These are phyloP conservation scores for Thelonectria discophora DNA, from an alignment of 2,329 filamentous ascomycete species.

Conservation along the genomic window DNA sequence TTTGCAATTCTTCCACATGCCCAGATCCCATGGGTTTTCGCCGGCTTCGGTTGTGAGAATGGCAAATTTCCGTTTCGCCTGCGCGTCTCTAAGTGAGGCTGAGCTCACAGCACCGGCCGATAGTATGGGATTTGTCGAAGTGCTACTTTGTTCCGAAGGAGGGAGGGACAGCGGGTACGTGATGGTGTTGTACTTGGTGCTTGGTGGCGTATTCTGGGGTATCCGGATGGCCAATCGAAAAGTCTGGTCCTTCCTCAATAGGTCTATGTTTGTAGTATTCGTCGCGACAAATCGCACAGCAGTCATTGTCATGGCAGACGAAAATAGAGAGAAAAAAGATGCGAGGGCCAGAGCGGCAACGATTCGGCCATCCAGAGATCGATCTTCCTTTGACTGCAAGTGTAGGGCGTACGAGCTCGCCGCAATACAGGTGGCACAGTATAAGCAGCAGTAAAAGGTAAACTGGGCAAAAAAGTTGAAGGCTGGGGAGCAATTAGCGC, in stretches of 20 bases:
- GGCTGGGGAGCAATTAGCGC: slow-evolving; percentile 51
- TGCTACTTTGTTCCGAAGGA: slow-evolving; percentile 17
- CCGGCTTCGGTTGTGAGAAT: slow-evolving; percentile 77
- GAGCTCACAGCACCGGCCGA: slow-evolving; percentile 28
- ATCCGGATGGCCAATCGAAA: slow-evolving; percentile 81
- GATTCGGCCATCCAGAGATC: slow-evolving; percentile 64
- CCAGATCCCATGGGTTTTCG: slow-evolving; percentile 88
- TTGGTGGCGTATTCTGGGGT: slow-evolving; percentile 57
- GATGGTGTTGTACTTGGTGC: slow-evolving; percentile 59
- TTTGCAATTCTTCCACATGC: slow-evolving; percentile 74
- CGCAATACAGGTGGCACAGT: slow-evolving; percentile 71
- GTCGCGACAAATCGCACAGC: slow-evolving; percentile 73
- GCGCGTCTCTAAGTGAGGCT: slow-evolving; percentile 50
- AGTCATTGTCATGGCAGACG: slow-evolving; percentile 77
- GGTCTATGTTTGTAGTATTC: slow-evolving; percentile 88
- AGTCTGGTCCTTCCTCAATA: slow-evolving; percentile 68
- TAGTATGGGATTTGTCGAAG: slow-evolving; percentile 19
- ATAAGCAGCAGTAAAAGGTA: slow-evolving; percentile 74
- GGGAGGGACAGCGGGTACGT: slow-evolving; percentile 63
- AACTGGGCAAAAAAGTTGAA: slow-evolving; percentile 97
- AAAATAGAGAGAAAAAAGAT: slow-evolving; percentile 82
- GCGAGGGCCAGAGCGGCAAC: slow-evolving; percentile 73
- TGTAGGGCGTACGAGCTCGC: slow-evolving; percentile 71
- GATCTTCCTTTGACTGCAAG: slow-evolving; percentile 57
- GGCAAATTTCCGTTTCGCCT: slow-evolving; percentile 75